phyloP scores from a whole-genome alignment of 1,284 basidiomycete species.

The Athelia sp. region DNA sequence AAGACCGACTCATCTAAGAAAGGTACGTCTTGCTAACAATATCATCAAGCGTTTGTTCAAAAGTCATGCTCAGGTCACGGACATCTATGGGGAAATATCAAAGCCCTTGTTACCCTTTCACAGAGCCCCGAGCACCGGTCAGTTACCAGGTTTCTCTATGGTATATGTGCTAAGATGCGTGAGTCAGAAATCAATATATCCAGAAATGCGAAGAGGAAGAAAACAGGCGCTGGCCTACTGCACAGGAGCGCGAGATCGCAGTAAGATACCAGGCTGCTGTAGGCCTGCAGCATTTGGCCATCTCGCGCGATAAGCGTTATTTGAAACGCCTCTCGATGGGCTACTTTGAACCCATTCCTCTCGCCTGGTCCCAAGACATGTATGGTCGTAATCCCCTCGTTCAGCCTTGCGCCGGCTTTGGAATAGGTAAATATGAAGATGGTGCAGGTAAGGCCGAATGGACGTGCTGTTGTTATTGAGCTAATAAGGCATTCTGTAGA shows the following conservation, averaged over 20 bases:
- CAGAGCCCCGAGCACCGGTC: no score
- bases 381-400: background rate
- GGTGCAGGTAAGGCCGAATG: background rate
- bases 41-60: no score
- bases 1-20: background rate
- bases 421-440: background rate
- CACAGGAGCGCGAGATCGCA: background rate
- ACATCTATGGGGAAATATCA: no score
- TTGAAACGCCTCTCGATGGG: background rate
- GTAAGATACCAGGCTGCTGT: background rate
- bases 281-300: background rate
- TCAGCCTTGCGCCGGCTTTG: background rate
- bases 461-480: no score
- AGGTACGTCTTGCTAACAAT: no score
- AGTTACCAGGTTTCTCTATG: no score
- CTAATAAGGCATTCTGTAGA: background rate
- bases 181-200: background rate
- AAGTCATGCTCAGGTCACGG: no score
- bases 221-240: background rate
- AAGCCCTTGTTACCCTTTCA: no score
- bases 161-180: no score
- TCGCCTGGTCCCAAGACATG: background rate
- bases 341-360: background rate
- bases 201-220: background rate
- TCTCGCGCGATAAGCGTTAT: background rate